phyloP scores from a whole-genome alignment of 2,329 filamentous ascomycete species.

The Colletotrichum tanaceti region DNA sequence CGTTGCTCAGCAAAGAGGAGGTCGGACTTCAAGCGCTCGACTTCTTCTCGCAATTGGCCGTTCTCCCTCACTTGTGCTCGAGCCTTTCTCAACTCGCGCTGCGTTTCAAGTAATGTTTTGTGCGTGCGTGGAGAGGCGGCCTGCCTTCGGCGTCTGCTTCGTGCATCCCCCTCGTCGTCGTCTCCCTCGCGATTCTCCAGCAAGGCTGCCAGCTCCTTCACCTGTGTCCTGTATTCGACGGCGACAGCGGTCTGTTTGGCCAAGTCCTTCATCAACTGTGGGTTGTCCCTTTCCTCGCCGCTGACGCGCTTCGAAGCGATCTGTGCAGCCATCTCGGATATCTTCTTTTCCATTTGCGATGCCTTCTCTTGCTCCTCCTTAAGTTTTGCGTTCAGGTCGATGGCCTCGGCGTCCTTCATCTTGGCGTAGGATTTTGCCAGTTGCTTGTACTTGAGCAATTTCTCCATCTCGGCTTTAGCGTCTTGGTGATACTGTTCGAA shows the following conservation, averaged over 20 bases:
- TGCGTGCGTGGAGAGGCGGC: slow-evolving; percentile 62
- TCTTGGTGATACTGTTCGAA: slow-evolving; percentile 80
- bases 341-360: slow-evolving; percentile 70
- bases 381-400: slow-evolving; percentile 72
- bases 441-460: slow-evolving; percentile 82
- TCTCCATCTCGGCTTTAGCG: slow-evolving; percentile 79
- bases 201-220: slow-evolving; percentile 67
- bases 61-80: slow-evolving; percentile 66
- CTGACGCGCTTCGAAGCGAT: slow-evolving; percentile 56
- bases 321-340: slow-evolving; percentile 70
- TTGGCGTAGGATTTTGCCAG: slow-evolving; percentile 82
- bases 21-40: slow-evolving; percentile 63
- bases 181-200: slow-evolving; percentile 56
- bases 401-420: slow-evolving; percentile 79
- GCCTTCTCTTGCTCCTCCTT: slow-evolving; percentile 76
- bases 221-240: slow-evolving; percentile 67
- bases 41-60: slow-evolving; percentile 62
- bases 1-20: slow-evolving; percentile 61
- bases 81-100: slow-evolving; percentile 66
- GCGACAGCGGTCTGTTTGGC: slow-evolving; percentile 68
- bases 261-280: slow-evolving; percentile 64
- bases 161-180: slow-evolving; percentile 49
- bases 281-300: slow-evolving; percentile 57
- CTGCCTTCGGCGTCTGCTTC: slow-evolving; percentile 51
- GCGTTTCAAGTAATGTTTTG: slow-evolving; percentile 63